These are phyloP conservation scores for Phytophthora tentaculata DNA, from an alignment of 352 stramenopile genomes.

Conservation along the genomic window DNA sequence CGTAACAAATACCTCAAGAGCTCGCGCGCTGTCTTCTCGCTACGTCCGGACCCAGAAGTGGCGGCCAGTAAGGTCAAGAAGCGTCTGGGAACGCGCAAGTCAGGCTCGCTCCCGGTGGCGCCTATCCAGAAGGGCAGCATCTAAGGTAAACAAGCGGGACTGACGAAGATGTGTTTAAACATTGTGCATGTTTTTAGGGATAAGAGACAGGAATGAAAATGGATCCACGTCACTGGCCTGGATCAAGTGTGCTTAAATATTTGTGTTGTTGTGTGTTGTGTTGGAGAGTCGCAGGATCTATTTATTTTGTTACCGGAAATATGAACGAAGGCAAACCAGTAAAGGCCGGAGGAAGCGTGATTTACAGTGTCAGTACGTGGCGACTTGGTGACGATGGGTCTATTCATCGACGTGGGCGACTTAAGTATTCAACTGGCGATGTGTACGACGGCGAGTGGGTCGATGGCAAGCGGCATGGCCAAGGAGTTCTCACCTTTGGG, in stretches of 20 bases:
- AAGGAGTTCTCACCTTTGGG: slow-evolving; percentile 58
- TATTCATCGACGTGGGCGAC: slow-evolving; percentile 70
- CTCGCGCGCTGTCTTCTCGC: slow-evolving; percentile 74
- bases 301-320: slow-evolving; percentile 18
- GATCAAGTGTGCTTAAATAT: slow-evolving; percentile 24
- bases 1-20: slow-evolving; percentile 88
- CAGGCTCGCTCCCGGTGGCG: slow-evolving; percentile 58
- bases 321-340: slow-evolving; percentile 19
- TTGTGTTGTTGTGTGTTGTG: slow-evolving; percentile 5
- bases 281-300: slow-evolving; percentile 22
- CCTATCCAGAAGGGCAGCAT: slow-evolving; percentile 84
- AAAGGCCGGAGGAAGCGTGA: slow-evolving; percentile 41
- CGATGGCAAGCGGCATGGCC: slow-evolving; percentile 76
- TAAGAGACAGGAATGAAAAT: slow-evolving; percentile 32
- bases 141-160: slow-evolving; percentile 27
- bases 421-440: slow-evolving; percentile 81
- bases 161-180: slow-evolving; percentile 30
- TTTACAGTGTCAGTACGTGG: slow-evolving; percentile 76
- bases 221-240: slow-evolving; percentile 6
- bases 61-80: slow-evolving; percentile 80
- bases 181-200: slow-evolving; percentile 41
- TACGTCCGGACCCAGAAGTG: slow-evolving; percentile 77
- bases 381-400: slow-evolving; percentile 71
- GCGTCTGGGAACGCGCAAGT: slow-evolving; percentile 67
- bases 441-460: slow-evolving; percentile 89